These are phyloP conservation scores for Puccinia horiana DNA, from an alignment of 1,284 basidiomycete species.

Conservation along the genomic window DNA sequence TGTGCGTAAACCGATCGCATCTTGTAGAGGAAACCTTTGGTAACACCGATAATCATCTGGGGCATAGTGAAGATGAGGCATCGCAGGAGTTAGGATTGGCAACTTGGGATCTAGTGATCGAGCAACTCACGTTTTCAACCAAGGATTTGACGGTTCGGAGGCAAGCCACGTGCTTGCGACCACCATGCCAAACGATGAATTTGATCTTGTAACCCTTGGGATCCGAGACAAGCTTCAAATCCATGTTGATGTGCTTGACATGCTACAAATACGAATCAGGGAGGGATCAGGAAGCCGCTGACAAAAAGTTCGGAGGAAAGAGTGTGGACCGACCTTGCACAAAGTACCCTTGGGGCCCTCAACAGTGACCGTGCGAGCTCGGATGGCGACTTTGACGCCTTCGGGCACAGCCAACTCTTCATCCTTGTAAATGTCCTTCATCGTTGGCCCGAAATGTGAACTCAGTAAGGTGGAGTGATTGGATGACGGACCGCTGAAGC, in stretches of 20 bases:
- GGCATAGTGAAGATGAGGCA: neutral
- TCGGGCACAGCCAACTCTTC: constrained; percentile 90
- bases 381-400: constrained; percentile 78
- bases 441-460: constrained; percentile 57
- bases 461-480: too few species aligned
- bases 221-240: constrained; percentile 75
- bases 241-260: constrained; percentile 93
- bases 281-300: neutral
- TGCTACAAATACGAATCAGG: constrained; percentile 59
- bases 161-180: constrained; percentile 97
- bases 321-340: constrained; percentile 65
- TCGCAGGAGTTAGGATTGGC: neutral
- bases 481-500: neutral
- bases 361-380: constrained; percentile 84
- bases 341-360: constrained; percentile 85
- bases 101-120: too few species aligned
- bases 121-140: constrained; percentile 72
- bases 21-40: constrained; percentile 99
- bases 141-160: constrained; percentile 91
- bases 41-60: constrained; percentile 88
- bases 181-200: constrained; percentile 96
- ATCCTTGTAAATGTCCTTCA: constrained; percentile 87
- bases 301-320: neutral
- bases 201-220: constrained; percentile 70
- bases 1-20: constrained; percentile 86